Conservation (phyloP, 2,329 filamentous ascomycete species). For the Ilyonectria sp. region DNA sequence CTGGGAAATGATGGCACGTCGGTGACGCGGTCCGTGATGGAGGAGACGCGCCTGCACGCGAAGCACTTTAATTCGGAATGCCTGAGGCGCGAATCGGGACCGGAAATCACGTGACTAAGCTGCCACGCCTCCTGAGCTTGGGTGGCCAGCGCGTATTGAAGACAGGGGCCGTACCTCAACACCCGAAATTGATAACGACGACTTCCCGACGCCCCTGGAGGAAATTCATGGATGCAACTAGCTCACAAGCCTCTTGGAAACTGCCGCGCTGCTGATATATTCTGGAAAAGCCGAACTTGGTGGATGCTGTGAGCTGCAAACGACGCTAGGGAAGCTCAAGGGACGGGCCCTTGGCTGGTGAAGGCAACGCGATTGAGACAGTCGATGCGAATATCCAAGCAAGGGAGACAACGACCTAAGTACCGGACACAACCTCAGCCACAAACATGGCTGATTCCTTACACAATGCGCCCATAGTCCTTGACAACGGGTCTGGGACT, state of each 20-base stretch:
- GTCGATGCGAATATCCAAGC: conserved; percentile 33
- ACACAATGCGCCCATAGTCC: conserved; percentile 98
- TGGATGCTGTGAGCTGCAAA: conserved; percentile 40
- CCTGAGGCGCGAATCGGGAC: conserved; percentile 50
- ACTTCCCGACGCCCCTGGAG: conserved; percentile 32
- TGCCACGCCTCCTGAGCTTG: conserved; percentile 48
- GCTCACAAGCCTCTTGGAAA: conserved; percentile 31
- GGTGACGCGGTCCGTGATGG: conserved; percentile 53
- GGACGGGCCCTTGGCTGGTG: conserved; percentile 36
- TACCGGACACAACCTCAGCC: conserved; percentile 21
- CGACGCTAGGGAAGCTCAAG: conserved; percentile 38
- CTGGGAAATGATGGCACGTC: conserved; percentile 53
- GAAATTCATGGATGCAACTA: conserved; percentile 40
- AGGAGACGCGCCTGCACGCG: conserved; percentile 57
- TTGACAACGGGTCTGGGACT: conserved; percentile 98
- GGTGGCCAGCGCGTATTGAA: conserved; percentile 43
- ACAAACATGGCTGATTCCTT: conserved; percentile 73
- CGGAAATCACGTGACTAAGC: conserved; percentile 50
- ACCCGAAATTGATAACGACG: conserved; percentile 42
- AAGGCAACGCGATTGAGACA: conserved; percentile 39
- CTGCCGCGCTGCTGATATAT: conserved; percentile 27
- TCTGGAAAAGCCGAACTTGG: conserved; percentile 25
- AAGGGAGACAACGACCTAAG: conserved; percentile 27
- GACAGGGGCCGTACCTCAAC: conserved; percentile 41
- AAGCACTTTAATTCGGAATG: conserved; percentile 56